A percentile compares a stretch with the other conserved stretches of the same genome.
These are phyloP conservation scores for Apiotrichum akiyoshidainum DNA, from an alignment of 1,284 basidiomycete species.

Conservation along the genomic window DNA sequence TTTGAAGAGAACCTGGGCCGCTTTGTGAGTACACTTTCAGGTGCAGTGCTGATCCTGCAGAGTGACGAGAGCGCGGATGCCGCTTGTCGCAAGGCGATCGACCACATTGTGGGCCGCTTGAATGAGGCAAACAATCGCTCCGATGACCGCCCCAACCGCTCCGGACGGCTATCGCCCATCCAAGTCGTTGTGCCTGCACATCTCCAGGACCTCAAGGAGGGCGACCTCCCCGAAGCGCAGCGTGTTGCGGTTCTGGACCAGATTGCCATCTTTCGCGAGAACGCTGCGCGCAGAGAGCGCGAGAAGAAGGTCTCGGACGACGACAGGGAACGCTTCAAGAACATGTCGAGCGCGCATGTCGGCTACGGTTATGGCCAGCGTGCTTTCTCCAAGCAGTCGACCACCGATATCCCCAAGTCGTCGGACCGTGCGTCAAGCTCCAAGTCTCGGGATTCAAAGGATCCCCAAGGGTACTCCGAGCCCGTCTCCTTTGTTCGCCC, in stretches of 20 bases:
- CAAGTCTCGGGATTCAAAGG: constrained; percentile 33
- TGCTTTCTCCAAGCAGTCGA: constrained; percentile 14
- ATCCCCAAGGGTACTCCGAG: constrained; percentile 69
- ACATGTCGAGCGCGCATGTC: constrained; percentile 2
- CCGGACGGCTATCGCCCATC: constrained; percentile 32
- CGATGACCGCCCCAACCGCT: neutral
- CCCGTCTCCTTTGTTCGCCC: constrained; percentile 76
- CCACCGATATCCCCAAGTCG: neutral
- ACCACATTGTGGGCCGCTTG: constrained; percentile 45
- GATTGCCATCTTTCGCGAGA: constrained; percentile 87
- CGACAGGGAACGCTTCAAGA: constrained; percentile 41
- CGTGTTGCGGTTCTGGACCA: constrained; percentile 89
- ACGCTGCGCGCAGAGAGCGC: constrained; percentile 76
- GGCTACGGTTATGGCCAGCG: constrained; percentile 40
- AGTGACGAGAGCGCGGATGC: constrained; percentile 49
- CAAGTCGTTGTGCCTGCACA: constrained; percentile 80
- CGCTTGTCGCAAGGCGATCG: constrained; percentile 41
- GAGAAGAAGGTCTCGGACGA: constrained; percentile 72
- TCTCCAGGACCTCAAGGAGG: constrained; percentile 88
- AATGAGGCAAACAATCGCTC: constrained; percentile 41
- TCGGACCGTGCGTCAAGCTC: neutral
- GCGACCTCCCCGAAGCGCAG: constrained; percentile 91
- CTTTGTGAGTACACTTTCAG: constrained; percentile 58
- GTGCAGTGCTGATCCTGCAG: constrained; percentile 21
- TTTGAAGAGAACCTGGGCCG: constrained; percentile 73